Evolutionary conservation across 441 rosid genomes (phyloP).

Genomic region (Erysimum pusillum): DNA sequence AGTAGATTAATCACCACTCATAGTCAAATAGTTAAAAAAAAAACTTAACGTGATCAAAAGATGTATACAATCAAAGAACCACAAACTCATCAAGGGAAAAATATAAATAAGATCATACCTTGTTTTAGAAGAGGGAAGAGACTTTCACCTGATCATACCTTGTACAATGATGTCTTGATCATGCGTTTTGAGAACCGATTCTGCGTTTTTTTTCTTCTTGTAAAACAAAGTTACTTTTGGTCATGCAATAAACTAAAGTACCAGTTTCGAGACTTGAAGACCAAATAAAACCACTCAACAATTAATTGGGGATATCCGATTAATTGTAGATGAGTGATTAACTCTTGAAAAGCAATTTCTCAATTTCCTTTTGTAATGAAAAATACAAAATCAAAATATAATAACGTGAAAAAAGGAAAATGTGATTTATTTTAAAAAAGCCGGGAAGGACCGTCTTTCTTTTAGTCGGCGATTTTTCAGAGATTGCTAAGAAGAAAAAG

Average conservation of each 20-base stretch:
- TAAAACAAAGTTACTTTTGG: too few relatives aligned
- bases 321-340: too few relatives aligned
- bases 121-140: not conserved
- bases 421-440: slow-evolving; percentile 28
- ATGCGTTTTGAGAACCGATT: too few relatives aligned
- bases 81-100: not conserved
- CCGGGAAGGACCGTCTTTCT: slow-evolving; percentile 39
- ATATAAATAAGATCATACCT: not conserved
- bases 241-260: too few relatives aligned
- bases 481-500: not conserved
- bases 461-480: slow-evolving; percentile 29
- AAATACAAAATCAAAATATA: not conserved
- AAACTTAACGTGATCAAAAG: not conserved
- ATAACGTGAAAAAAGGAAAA: not conserved
- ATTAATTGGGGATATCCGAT: too few relatives aligned
- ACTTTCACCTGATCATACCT: too few relatives aligned
- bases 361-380: not conserved
- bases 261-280: too few relatives aligned
- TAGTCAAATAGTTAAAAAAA: not conserved
- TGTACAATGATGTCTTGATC: too few relatives aligned
- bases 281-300: too few relatives aligned
- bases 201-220: too few relatives aligned
- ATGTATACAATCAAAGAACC: not conserved
- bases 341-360: too few relatives aligned
- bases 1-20: not conserved